phyloP scores from a whole-genome alignment of 305 asterid species.

The Andrographis paniculata region DNA sequence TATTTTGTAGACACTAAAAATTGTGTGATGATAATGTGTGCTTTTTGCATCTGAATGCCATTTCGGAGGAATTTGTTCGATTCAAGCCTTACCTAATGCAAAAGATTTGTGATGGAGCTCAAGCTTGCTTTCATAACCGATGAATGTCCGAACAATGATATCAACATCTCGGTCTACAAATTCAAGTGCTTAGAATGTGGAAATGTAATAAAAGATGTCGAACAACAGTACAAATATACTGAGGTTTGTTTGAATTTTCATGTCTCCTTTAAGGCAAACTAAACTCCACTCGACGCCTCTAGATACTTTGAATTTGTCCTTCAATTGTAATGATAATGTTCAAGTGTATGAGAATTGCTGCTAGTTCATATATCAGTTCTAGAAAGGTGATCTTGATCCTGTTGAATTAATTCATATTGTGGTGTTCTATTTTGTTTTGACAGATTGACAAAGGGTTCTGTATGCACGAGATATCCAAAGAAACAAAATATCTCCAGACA shows the following conservation, averaged over 20 bases:
- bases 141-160: constrained; percentile 73
- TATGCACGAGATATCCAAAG: constrained; percentile 93
- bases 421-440: constrained; percentile 26
- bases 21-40: no score
- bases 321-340: no score
- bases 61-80: constrained; percentile 77
- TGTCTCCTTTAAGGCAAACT: not conserved
- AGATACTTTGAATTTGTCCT: not conserved
- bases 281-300: not conserved
- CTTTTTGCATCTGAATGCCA: constrained; percentile 77
- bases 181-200: constrained; percentile 95
- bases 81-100: constrained; percentile 81
- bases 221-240: constrained; percentile 87
- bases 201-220: constrained; percentile 60
- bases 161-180: constrained; percentile 74
- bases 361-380: no score
- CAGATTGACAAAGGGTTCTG: constrained; percentile 99
- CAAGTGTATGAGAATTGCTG: no score
- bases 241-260: constrained; percentile 45
- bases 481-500: no score
- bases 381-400: no score
- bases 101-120: constrained; percentile 70
- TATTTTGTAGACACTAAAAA: no score
- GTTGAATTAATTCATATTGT: not conserved
- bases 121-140: constrained; percentile 66